Evolutionary conservation across 2,329 filamentous ascomycete species (phyloP), one percentile per base, ranked within the genome.

Genomic region (Colletotrichum plurivorum): DNA sequence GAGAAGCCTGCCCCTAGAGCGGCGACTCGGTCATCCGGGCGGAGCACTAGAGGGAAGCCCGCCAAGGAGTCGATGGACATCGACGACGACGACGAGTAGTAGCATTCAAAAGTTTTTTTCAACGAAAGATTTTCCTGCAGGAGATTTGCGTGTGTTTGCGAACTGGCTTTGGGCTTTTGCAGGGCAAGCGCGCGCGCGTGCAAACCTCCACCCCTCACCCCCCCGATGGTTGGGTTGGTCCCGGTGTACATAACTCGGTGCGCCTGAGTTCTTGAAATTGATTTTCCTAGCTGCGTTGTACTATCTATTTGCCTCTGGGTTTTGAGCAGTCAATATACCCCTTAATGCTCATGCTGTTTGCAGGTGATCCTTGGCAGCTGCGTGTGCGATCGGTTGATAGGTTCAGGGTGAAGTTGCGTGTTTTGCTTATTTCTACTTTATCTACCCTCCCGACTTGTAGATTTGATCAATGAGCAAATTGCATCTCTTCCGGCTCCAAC

Each of bases 61-160:
- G 72, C 74, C 39, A 78, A 74, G 71, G 74, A 75, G 20, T 65
- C 72, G 18, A 80, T 82, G 79, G 79, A 81, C 9, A 68, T 79
- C 43, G 79, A 82, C 62, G 75, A 77, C 39, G 77, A 77, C 51
- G 73, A 77, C 48, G 77, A 77, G 51, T 57, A 48, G 59, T 45
- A 43, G 22, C 22, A 25, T 25, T 25, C 13, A 59, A 69, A 56
- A 55, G 18, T 25, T 52, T 31, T 43, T 46, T 60, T 52, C 13
- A 8, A 36, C 31, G 22, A 36, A 31, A 31, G 31, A 36, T 36
- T 36, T 36, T 12, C 31, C 31, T 10, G 7, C 7, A 36, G 31
- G 31, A 36, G 31, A 36, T 36, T 36, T 9, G 22, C 22, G 31
- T 36, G 31, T 36, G 48, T 10, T 62, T 16, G 39, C 41, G 62